A percentile compares a stretch with the other conserved stretches of the same genome.
Evolutionary conservation across 1,284 basidiomycete genomes (phyloP).

Genomic region (Austroboletus rostrupii): DNA sequence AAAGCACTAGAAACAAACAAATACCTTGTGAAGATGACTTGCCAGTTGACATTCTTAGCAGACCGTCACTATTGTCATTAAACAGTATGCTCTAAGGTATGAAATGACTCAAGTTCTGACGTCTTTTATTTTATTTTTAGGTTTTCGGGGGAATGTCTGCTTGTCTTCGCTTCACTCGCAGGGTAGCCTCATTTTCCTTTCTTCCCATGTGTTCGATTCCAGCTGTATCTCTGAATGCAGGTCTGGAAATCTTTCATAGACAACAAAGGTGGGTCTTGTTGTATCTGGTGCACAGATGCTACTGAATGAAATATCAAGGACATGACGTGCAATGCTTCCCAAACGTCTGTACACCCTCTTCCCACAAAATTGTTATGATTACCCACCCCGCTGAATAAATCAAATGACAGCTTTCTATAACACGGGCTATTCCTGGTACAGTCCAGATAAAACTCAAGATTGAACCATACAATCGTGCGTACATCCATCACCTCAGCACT

Average conservation of each 20-base stretch:
- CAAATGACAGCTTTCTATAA: slow-evolving; percentile 52
- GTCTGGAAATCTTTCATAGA: slow-evolving; percentile 80
- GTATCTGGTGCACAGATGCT: background rate
- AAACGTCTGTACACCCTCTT: slow-evolving; percentile 44
- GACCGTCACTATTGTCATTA: background rate
- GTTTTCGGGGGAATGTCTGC: slow-evolving; percentile 46
- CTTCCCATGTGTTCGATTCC: background rate
- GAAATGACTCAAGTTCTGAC: too few species aligned
- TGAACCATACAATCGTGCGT: slow-evolving; percentile 67
- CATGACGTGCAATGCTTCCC: slow-evolving; percentile 78
- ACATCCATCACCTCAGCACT: background rate
- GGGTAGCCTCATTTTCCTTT: slow-evolving; percentile 34
- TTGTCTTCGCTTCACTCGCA: slow-evolving; percentile 62
- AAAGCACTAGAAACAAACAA: slow-evolving; percentile 30
- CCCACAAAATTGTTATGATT: background rate
- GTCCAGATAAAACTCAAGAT: slow-evolving; percentile 68
- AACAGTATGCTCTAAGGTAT: too few species aligned
- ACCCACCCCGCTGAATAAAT: background rate
- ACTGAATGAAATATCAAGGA: slow-evolving; percentile 39
- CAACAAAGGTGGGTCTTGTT: slow-evolving; percentile 52
- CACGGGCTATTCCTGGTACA: slow-evolving; percentile 58
- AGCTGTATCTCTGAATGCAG: slow-evolving; percentile 33
- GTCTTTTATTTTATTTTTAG: too few species aligned
- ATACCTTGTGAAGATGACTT: slow-evolving; percentile 10
- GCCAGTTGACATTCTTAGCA: background rate